These are phyloP conservation scores for Sclerotinia trifoliorum DNA, from an alignment of 2,329 filamentous ascomycete genomes.

Conservation along the genomic window DNA sequence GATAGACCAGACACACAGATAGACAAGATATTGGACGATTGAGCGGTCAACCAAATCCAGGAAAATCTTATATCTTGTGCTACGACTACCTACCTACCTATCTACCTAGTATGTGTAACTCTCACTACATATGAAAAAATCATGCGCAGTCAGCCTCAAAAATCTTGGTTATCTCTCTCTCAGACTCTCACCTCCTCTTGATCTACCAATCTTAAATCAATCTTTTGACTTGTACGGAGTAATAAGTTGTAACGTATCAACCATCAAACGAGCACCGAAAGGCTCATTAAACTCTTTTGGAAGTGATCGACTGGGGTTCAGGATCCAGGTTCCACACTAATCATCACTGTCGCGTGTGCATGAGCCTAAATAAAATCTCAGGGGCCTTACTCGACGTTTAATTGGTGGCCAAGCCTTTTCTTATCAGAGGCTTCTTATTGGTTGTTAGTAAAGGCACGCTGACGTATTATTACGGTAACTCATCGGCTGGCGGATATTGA, in stretches of 20 bases:
- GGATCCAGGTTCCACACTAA: not conserved
- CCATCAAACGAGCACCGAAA: not conserved
- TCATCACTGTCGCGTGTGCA: conserved; percentile 15
- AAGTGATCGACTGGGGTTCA: conserved; percentile 5
- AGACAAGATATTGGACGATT: not conserved
- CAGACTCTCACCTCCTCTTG: not conserved
- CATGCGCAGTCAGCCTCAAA: conserved; percentile 13
- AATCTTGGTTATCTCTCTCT: not conserved
- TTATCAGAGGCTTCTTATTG: conserved; percentile 1
- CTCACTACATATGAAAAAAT: not conserved
- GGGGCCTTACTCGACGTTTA: not conserved
- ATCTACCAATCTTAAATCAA: conserved; percentile 7
- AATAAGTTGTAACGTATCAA: not conserved
- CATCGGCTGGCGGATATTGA: not conserved
- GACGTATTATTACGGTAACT: conserved; percentile 8
- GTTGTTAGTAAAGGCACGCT: not conserved
- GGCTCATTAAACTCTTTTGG: not conserved
- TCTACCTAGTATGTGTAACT: conserved; percentile 2
- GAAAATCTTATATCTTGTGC: not conserved
- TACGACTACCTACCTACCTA: not conserved
- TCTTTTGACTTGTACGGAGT: not conserved
- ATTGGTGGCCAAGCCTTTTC: conserved; percentile 1
- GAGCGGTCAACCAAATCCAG: conserved; percentile 16
- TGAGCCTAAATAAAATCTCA: not conserved
- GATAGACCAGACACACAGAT: not conserved